Evolutionary conservation across 2,329 filamentous ascomycete species (phyloP).

Genomic region (Catunica adiposa): DNA sequence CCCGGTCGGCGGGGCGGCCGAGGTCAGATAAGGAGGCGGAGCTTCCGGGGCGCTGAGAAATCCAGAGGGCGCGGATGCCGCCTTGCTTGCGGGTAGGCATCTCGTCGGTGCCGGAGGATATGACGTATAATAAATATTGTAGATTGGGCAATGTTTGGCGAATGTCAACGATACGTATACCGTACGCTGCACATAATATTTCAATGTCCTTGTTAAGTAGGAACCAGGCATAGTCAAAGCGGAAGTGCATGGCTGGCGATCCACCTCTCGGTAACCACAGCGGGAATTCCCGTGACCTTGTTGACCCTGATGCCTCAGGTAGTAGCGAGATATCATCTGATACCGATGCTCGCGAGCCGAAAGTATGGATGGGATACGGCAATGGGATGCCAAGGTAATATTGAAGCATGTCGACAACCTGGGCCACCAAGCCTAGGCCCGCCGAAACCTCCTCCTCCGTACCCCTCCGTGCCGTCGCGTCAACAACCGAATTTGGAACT

Average conservation of each 20-base stretch:
- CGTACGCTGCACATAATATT: conserved; percentile 44
- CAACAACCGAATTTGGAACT: conserved; percentile 67
- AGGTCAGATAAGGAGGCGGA: background rate
- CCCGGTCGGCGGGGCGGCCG: background rate
- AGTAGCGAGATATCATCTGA: conserved; percentile 55
- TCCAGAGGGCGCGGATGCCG: conserved; percentile 41
- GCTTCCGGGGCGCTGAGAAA: background rate
- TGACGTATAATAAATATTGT: conserved; percentile 80
- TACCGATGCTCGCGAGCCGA: conserved; percentile 59
- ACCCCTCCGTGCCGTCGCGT: conserved; percentile 26
- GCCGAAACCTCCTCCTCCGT: conserved; percentile 62
- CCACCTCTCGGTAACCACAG: conserved; percentile 49
- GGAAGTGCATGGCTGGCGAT: conserved; percentile 57
- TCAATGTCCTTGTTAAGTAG: conserved; percentile 95
- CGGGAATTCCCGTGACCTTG: conserved; percentile 54
- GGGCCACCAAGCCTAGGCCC: conserved; percentile 63
- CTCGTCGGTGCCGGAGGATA: conserved; percentile 58
- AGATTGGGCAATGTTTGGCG: conserved; percentile 84
- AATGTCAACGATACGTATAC: conserved; percentile 71
- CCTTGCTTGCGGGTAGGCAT: conserved; percentile 45
- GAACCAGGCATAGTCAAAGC: conserved; percentile 93
- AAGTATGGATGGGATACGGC: conserved; percentile 60
- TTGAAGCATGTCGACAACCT: conserved; percentile 58
- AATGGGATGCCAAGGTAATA: conserved; percentile 66
- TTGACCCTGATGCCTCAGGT: conserved; percentile 21